These are phyloP conservation scores for Myriosclerotinia duriaeana DNA, from an alignment of 2,329 filamentous ascomycete species.

Conservation along the genomic window DNA sequence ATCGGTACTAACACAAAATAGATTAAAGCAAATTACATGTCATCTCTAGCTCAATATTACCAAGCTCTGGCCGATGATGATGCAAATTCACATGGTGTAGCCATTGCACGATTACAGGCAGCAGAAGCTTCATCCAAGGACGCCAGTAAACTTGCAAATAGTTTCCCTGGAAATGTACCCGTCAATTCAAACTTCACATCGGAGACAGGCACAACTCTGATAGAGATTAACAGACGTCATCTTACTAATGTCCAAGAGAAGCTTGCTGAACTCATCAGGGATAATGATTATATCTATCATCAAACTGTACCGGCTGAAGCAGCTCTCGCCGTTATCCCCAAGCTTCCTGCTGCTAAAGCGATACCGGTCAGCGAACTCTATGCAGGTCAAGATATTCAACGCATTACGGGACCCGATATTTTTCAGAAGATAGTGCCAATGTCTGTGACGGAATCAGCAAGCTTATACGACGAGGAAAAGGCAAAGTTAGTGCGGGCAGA, in stretches of 20 bases:
- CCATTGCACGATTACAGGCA: conserved; percentile 77
- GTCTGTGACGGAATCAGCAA: conserved; percentile 93
- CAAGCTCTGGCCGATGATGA: conserved; percentile 91
- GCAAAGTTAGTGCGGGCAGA: conserved; percentile 92
- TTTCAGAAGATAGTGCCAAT: conserved; percentile 97
- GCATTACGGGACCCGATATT: conserved; percentile 94
- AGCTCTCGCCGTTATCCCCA: conserved; percentile 76
- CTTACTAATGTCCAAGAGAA: conserved; percentile 77
- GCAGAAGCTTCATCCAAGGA: conserved; percentile 79
- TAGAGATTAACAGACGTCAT: conserved; percentile 84
- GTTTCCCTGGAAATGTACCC: conserved; percentile 77
- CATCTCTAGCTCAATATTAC: conserved; percentile 87
- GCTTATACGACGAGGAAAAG: conserved; percentile 97
- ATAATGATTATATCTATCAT: conserved; percentile 99
- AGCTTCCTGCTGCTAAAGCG: conserved; percentile 91
- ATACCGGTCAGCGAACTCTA: conserved; percentile 97
- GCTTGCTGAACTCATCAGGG: conserved; percentile 73
- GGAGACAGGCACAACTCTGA: conserved; percentile 71
- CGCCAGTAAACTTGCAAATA: conserved; percentile 71
- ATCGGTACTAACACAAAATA: conserved; percentile 38
- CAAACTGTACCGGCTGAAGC: conserved; percentile 86
- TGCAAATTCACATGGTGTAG: conserved; percentile 79
- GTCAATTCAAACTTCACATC: conserved; percentile 79
- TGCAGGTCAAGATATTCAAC: conserved; percentile 93
- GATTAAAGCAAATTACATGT: conserved; percentile 79